Conservation (phyloP, 202 grass and related monocot genomes). For the Saccharum hybrid region DNA sequence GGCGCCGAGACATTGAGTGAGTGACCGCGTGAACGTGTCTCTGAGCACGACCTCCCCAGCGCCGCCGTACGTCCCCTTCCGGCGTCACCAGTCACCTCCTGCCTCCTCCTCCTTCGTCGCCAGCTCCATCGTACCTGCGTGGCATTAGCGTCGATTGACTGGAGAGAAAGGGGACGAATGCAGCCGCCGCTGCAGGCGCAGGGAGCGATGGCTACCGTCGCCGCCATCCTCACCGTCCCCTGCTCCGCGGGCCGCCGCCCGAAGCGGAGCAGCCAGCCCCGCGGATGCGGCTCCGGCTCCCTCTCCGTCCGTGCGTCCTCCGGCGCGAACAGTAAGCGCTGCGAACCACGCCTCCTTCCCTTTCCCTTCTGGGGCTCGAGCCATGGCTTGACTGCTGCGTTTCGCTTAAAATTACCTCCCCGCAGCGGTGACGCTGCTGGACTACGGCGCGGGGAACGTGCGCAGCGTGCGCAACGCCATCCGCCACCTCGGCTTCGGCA, state of each 20-base stretch:
- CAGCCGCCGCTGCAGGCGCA: conserved; percentile 34
- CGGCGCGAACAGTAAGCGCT: conserved; percentile 54
- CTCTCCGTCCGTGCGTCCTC: conserved; percentile 47
- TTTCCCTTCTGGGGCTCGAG: conserved; percentile 35
- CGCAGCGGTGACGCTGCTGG: conserved; percentile 79
- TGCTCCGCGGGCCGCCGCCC: conserved; percentile 28
- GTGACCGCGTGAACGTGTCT: background rate
- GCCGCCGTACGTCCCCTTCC: conserved; percentile 1
- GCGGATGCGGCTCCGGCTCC: background rate
- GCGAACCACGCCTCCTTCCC: background rate
- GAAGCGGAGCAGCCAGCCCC: conserved; percentile 37
- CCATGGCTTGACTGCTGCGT: conserved; percentile 11
- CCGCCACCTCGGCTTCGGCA: conserved; percentile 74
- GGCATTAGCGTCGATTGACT: background rate
- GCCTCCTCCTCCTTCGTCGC: background rate
- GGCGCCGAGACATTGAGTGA: background rate
- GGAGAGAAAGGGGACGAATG: background rate
- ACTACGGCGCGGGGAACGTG: conserved; percentile 92
- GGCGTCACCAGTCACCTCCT: background rate
- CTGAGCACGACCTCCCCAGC: background rate
- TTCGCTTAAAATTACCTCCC: background rate
- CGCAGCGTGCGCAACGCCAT: conserved; percentile 94
- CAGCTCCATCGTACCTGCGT: background rate
- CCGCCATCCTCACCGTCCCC: conserved; percentile 25
- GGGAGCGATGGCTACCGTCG: conserved; percentile 39